These are phyloP conservation scores for Lasiosphaeria miniovina DNA, from an alignment of 495 filamentous ascomycete genomes.

Conservation along the genomic window DNA sequence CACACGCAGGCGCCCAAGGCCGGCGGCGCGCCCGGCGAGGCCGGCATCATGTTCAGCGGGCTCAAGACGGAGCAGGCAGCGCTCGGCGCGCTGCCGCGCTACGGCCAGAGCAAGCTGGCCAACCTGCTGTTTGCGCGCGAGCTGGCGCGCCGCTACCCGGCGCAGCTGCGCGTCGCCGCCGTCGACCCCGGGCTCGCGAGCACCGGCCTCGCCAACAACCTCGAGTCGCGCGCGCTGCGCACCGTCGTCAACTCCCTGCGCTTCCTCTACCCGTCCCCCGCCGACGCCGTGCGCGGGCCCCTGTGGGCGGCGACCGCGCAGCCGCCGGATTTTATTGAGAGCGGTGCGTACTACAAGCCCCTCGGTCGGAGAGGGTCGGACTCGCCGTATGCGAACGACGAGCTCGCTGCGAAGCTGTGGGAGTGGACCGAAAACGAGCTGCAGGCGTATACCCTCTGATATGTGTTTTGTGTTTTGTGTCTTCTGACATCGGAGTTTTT, in stretches of 20 bases:
- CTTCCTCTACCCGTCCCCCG: constrained; percentile 13
- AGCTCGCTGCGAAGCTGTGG: constrained; percentile 54
- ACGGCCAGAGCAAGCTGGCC: constrained; percentile 65
- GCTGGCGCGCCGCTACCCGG: constrained; percentile 55
- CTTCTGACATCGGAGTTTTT: no score
- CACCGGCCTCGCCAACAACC: constrained; percentile 44
- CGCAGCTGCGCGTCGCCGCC: constrained; percentile 43
- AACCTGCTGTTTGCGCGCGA: constrained; percentile 64
- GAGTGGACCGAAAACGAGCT: constrained; percentile 57
- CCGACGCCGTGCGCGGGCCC: constrained; percentile 55
- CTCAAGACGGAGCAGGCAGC: constrained; percentile 28
- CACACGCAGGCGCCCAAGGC: constrained; percentile 33
- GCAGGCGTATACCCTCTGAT: not conserved
- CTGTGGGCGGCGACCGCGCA: constrained; percentile 55
- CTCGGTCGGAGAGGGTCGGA: constrained; percentile 22
- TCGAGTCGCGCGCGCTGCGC: not conserved
- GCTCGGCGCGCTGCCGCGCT: constrained; percentile 34
- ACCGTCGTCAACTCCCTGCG: not conserved
- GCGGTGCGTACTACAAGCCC: constrained; percentile 36
- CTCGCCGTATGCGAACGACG: constrained; percentile 41
- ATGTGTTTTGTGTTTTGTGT: no score
- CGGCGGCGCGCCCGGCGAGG: constrained; percentile 19
- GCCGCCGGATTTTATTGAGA: constrained; percentile 33
- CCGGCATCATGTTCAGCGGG: constrained; percentile 37
- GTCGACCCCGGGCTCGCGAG: constrained; percentile 66